These are phyloP conservation scores for Grigorovia humatica DNA, from an alignment of 805 yeast genomes.

Conservation along the genomic window DNA sequence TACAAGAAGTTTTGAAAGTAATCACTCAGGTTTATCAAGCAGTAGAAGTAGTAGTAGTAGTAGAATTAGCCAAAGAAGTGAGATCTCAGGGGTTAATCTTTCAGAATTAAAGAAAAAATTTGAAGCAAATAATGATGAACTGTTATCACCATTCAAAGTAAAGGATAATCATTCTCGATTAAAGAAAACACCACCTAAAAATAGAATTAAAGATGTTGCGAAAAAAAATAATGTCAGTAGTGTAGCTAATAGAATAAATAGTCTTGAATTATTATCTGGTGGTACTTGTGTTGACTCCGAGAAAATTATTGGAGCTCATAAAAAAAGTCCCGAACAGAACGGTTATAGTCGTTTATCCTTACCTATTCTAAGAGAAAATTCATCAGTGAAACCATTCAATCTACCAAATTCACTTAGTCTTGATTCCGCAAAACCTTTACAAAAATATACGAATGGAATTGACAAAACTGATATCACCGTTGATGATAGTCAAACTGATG, in stretches of 20 bases:
- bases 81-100: neutral
- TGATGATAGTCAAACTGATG: conserved; percentile 1
- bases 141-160: conserved; percentile 2
- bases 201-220: neutral
- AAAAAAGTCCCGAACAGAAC: neutral
- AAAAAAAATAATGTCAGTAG: neutral
- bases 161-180: neutral
- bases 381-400: neutral
- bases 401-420: conserved; percentile 8
- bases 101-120: neutral
- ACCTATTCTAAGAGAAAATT: conserved; percentile 1
- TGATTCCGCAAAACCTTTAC: conserved; percentile 18
- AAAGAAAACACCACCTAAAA: neutral
- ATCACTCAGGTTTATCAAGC: neutral
- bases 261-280: conserved; percentile 1
- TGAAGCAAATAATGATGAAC: neutral
- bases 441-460: conserved; percentile 10
- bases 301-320: neutral
- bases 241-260: neutral
- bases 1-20: neutral
- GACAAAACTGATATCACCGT: conserved; percentile 8
- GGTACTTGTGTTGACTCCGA: conserved; percentile 1
- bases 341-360: conserved; percentile 1
- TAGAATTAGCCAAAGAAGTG: neutral
- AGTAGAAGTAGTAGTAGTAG: neutral